phyloP scores from a whole-genome alignment of 495 filamentous ascomycete species.

The Penicillium egyptiacum region DNA sequence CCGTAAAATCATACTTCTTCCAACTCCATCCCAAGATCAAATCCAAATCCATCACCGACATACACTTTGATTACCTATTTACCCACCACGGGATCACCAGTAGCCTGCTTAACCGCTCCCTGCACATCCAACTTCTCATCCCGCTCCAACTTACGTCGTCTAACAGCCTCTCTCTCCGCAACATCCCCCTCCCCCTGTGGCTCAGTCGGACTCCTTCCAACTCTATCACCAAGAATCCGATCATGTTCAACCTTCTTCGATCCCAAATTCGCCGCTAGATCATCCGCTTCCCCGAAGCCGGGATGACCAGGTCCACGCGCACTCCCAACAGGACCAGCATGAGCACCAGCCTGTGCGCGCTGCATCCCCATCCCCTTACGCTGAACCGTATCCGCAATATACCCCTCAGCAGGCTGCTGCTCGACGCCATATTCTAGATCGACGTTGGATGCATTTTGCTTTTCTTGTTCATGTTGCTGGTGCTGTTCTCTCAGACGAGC shows the following conservation, averaged over 20 bases:
- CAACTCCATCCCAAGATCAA: background rate
- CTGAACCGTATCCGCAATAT: conserved; percentile 51
- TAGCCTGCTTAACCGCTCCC: conserved; percentile 28
- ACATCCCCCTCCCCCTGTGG: conserved; percentile 25
- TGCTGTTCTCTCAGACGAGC: conserved; percentile 21
- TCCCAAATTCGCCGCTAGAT: conserved; percentile 44
- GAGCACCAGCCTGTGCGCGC: conserved; percentile 40
- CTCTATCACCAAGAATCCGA: conserved; percentile 35
- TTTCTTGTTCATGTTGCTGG: conserved; percentile 11
- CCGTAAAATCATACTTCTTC: background rate
- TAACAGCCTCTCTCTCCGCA: conserved; percentile 32
- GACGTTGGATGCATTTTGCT: conserved; percentile 29
- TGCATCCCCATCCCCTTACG: conserved; percentile 37
- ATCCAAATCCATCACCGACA: background rate
- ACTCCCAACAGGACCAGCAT: conserved; percentile 39
- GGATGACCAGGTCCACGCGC: conserved; percentile 30
- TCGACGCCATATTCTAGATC: conserved; percentile 58
- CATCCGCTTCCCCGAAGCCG: conserved; percentile 38
- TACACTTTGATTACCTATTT: background rate
- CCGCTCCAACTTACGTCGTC: conserved; percentile 31
- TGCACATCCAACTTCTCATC: conserved; percentile 35
- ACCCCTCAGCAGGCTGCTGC: conserved; percentile 52
- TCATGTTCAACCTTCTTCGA: conserved; percentile 49
- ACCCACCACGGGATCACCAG: conserved; percentile 34
- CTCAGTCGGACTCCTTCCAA: conserved; percentile 23